Base-by-base conservation (phyloP, 1,284 basidiomycete genomes). In the Clitocybe nebularis region DNA sequence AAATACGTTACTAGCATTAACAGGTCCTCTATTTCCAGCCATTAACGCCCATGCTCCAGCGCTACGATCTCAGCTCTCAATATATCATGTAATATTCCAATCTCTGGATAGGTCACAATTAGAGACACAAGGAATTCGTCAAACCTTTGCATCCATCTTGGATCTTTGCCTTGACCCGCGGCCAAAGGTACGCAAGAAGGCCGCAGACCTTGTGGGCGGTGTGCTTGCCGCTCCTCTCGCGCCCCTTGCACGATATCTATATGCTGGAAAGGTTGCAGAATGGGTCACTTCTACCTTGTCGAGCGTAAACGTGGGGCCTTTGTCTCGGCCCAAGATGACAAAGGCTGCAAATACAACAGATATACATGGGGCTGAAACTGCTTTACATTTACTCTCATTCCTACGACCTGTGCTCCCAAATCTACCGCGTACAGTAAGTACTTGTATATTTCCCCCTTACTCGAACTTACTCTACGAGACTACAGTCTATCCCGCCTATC, bases 181-280 rank as follows among this genome's bases (percentile, higher is more conserved):
- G 34, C 95, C 96, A 25, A 98, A 99, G 69, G 92, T 99, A 36
- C 81, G 96, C 44, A 93, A 84, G 64, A 81, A 85, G 50, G 93
- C 95, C 6, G 86, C 88, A 43, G 93, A 97, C 54, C 78, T 90
- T 16, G 76, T 99, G 29, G 76, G 75, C 49, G 84, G 89, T 51
- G 73, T 93, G 3, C 72, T 94, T 20, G 69, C 74, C 4, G 74
- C 75, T 9, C 90, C 93, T 10, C 86, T 91, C 1, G 71, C 81
- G 4, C 93, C 93, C 0, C 71, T 87, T 30, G 52, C 78, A 3
- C 68, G 76, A 5, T 95, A 98, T 68, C 93, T 95, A 0, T 99
- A 95, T 68, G 77, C 79, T 3, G 81, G 81, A 50, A 77, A 75
- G 51, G 89, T 85, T 11, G 79, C 84, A 10, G 84, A 89, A 47